Evolutionary conservation across 495 filamentous ascomycete genomes (phyloP).

Genomic region (Podospora bellae-mahoneyi): DNA sequence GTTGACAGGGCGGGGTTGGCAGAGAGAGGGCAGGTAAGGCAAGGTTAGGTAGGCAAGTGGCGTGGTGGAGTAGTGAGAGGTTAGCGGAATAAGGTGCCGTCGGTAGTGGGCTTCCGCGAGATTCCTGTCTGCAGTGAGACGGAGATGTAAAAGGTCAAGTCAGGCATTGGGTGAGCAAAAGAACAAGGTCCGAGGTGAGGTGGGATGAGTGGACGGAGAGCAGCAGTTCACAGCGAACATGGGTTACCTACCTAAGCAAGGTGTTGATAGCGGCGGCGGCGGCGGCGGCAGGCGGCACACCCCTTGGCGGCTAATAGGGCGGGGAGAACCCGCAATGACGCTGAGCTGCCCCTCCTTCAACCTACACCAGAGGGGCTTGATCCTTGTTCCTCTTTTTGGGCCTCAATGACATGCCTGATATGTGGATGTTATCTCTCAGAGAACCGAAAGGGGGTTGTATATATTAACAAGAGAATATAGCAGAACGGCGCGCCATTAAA

Average conservation of each 20-base stretch:
- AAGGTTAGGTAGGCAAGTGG: background rate
- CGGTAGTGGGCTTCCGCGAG: conserved; percentile 1
- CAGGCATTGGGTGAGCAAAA: conserved; percentile 1
- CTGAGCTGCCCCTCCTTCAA: background rate
- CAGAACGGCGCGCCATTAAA: no score
- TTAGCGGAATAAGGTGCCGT: background rate
- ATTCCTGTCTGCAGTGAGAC: conserved; percentile 3
- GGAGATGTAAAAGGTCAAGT: background rate
- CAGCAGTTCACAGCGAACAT: background rate
- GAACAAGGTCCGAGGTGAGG: background rate
- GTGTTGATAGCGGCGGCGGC: background rate
- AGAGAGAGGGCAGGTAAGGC: background rate
- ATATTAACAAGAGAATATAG: background rate
- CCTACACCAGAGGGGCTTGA: background rate
- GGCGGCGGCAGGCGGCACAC: background rate
- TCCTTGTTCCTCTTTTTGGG: background rate
- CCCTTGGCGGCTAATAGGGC: conserved; percentile 3
- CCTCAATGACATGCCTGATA: background rate
- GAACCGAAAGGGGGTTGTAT: background rate
- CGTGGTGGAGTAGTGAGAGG: background rate
- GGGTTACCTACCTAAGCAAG: background rate
- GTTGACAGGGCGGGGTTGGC: background rate
- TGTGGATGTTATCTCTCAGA: background rate
- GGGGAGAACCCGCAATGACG: conserved; percentile 6
- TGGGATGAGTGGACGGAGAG: conserved; percentile 1